Evolutionary conservation across 2,329 filamentous ascomycete species (phyloP), one percentile per base, ranked within the genome.

Genomic region (Diaporthe longicolla): DNA sequence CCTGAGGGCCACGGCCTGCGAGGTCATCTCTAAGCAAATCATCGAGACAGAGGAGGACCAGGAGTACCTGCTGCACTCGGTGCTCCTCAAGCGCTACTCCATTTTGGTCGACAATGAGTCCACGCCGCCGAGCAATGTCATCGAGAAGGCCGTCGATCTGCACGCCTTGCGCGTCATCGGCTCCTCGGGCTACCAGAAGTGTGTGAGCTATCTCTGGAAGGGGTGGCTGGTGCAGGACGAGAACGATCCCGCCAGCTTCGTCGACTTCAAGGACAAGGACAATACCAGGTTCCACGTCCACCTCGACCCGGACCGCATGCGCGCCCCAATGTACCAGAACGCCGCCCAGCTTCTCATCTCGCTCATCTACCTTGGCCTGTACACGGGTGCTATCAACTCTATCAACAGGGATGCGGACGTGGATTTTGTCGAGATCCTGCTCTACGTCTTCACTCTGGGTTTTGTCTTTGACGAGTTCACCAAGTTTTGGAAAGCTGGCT

Each of bases 191-290:
- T 99, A 98, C 82, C 97, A 98, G 78, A 98, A 97, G 84, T 98
- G 96, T 81, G 95, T 98, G 79, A 91, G 89, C 76, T 95, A 97
- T 80, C 91, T 99, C 11, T 99, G 97, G 97, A 91, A 92, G 76
- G 97, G 97, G 29, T 99, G 97, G 97, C 87, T 98, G 11, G 92
- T 98, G n/a, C 97, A 99, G 82, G 95, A 98, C 77, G 95, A 98
- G 78, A 89, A 95, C 66, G 95, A 98, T 78, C 93, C 96, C 0
- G 91, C 92, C n/a, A 92, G 91, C 70, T 99, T 99, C 81, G 89
- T 98, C 71, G 93, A 95, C 80, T 99, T 97, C 86, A 91, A 92
- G 78, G 88, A 94, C 74, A 95, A 95, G 81, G 94, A 93, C 74
- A 94, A 95, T 81, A 92, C 91, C 1, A 89, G 87, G 58, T 97